phyloP scores from a whole-genome alignment of 2,329 filamentous ascomycete species.

The Cercospora canescens region DNA sequence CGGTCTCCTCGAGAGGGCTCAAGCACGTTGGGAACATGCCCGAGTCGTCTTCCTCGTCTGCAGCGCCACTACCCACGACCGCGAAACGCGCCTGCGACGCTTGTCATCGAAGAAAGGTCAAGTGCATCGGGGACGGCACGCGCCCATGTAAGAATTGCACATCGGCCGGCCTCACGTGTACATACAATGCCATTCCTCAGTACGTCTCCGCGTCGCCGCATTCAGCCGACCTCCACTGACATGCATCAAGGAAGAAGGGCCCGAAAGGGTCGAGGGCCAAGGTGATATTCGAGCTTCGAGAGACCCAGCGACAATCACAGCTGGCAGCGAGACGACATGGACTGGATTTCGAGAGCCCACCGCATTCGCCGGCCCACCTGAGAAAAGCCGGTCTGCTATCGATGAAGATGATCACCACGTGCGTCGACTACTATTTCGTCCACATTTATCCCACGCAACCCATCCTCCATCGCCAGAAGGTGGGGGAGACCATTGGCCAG shows the following conservation, averaged over 20 bases:
- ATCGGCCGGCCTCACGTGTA: constrained; percentile 61
- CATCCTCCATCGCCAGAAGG: constrained; percentile 53
- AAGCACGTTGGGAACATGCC: constrained; percentile 20
- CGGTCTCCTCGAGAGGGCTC: constrained; percentile 19
- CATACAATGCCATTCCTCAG: constrained; percentile 64
- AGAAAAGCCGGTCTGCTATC: constrained; percentile 52
- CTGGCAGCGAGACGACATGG: constrained; percentile 42
- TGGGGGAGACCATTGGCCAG: constrained; percentile 55
- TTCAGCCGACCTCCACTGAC: not conserved
- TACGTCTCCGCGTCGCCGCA: not conserved
- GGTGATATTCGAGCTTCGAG: constrained; percentile 63
- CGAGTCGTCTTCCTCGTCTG: constrained; percentile 19
- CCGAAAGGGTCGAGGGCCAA: constrained; percentile 64
- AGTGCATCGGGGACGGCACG: constrained; percentile 52
- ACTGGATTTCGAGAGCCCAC: constrained; percentile 43
- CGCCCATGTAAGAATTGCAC: constrained; percentile 62
- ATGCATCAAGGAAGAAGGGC: constrained; percentile 51
- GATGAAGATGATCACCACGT: constrained; percentile 52
- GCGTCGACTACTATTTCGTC: constrained; percentile 62
- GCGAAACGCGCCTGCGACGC: constrained; percentile 38
- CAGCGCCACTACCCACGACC: constrained; percentile 18
- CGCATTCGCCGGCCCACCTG: constrained; percentile 43
- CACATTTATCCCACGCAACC: constrained; percentile 67
- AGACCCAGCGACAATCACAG: constrained; percentile 50
- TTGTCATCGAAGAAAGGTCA: constrained; percentile 52